phyloP scores from a whole-genome alignment of 1,139 yeast species.

The Diutina pseudorugosa region DNA sequence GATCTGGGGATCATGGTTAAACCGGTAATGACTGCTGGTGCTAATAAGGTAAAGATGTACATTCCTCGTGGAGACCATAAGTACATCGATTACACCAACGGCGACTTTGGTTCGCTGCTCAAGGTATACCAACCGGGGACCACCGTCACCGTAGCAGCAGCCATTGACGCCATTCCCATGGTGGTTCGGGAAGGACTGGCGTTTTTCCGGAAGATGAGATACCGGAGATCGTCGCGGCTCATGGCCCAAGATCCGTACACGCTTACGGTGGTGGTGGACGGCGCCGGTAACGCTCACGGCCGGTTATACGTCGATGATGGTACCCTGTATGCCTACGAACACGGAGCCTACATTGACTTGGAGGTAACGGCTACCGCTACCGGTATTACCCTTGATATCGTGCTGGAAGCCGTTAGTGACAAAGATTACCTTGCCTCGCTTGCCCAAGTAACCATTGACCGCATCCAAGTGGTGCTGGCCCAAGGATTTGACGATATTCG shows the following conservation, averaged over 20 bases:
- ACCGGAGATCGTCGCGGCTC: slow-evolving; percentile 66
- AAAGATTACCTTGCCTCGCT: background rate
- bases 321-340: slow-evolving; percentile 47
- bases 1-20: slow-evolving; percentile 62
- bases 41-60: slow-evolving; percentile 30
- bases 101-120: slow-evolving; percentile 10
- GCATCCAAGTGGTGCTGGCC: background rate
- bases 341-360: slow-evolving; percentile 26
- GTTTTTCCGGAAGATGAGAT: slow-evolving; percentile 53
- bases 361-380: background rate
- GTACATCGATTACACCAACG: slow-evolving; percentile 44
- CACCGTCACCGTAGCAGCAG: slow-evolving; percentile 17
- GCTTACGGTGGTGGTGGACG: slow-evolving; percentile 48
- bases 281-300: slow-evolving; percentile 39
- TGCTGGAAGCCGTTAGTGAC: background rate
- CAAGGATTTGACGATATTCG: background rate
- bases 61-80: slow-evolving; percentile 49
- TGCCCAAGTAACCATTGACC: background rate
- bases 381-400: background rate
- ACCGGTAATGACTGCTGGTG: slow-evolving; percentile 61
- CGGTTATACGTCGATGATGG: slow-evolving; percentile 75
- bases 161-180: slow-evolving; percentile 58
- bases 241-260: slow-evolving; percentile 83
- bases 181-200: slow-evolving; percentile 71
- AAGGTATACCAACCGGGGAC: slow-evolving; percentile 7